These are phyloP conservation scores for Sporopachydermia lactativora DNA, from an alignment of 805 yeast genomes.

Conservation along the genomic window DNA sequence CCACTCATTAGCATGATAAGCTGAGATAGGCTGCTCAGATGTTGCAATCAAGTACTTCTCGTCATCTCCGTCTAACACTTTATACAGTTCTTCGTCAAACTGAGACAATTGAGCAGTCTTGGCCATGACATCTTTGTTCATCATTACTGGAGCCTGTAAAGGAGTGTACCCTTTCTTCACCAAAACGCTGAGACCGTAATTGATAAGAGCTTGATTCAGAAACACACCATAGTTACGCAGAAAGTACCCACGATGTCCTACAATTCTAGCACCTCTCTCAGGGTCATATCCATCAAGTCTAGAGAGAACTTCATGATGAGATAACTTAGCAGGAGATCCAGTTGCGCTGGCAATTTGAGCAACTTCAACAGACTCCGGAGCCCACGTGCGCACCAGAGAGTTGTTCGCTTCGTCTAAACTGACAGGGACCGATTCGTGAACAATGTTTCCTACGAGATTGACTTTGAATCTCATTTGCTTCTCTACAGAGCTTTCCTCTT, in stretches of 20 bases:
- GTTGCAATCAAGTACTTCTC: conserved; percentile 97
- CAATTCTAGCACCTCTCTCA: conserved; percentile 94
- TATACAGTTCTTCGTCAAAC: conserved; percentile 95
- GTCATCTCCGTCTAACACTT: conserved; percentile 92
- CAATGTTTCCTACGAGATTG: conserved; percentile 83
- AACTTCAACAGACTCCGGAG: conserved; percentile 53
- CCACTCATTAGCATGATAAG: conserved; percentile 96
- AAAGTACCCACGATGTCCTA: conserved; percentile 98
- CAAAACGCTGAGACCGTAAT: conserved; percentile 83
- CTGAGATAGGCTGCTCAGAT: conserved; percentile 97
- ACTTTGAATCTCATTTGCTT: conserved; percentile 62
- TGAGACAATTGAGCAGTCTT: conserved; percentile 97
- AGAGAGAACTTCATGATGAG: conserved; percentile 90
- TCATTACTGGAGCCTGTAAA: conserved; percentile 97
- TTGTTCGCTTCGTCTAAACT: conserved; percentile 86
- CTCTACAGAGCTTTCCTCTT: conserved; percentile 71
- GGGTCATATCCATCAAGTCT: conserved; percentile 97
- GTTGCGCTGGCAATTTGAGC: conserved; percentile 65
- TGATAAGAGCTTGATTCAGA: conserved; percentile 94
- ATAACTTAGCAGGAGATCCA: conserved; percentile 59
- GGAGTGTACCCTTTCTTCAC: conserved; percentile 71
- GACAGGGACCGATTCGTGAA: conserved; percentile 81
- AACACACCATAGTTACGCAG: conserved; percentile 92
- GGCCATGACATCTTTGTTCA: conserved; percentile 99
- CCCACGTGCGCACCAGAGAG: conserved; percentile 78